Evolutionary conservation across 768 basidiomycete genomes (phyloP).

Genomic region (Russula virescens): DNA sequence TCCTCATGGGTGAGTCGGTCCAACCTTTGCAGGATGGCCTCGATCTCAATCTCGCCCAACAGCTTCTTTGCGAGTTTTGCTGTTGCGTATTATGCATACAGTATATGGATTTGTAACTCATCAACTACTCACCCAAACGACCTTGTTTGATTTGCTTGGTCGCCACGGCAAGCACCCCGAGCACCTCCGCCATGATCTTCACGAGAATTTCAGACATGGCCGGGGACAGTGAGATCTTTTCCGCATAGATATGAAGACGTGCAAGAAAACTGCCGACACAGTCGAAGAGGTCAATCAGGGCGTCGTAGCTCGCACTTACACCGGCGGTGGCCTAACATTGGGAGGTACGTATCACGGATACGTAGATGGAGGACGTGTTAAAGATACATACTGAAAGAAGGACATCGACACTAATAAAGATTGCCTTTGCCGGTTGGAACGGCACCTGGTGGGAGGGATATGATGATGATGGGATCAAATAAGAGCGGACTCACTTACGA

Average conservation of each 20-base stretch:
- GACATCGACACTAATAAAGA: neutral
- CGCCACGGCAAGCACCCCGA: neutral
- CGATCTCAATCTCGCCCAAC: neutral
- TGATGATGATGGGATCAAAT: neutral
- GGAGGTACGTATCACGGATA: too few species aligned
- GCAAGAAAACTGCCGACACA: neutral
- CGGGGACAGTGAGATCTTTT: neutral
- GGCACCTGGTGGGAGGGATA: neutral
- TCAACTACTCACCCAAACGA: neutral
- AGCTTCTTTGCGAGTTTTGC: neutral
- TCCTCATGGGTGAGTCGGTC: neutral
- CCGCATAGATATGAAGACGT: neutral
- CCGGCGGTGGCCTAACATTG: neutral
- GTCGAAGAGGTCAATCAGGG: neutral
- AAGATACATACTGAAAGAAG: neutral
- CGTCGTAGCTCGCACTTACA: neutral
- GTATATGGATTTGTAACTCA: too few species aligned
- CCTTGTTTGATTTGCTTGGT: neutral
- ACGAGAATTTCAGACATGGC: neutral
- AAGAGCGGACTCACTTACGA: neutral
- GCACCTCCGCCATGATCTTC: neutral
- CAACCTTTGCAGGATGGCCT: neutral
- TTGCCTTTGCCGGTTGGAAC: neutral
- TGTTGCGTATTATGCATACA: neutral
- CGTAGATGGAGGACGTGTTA: neutral